A percentile compares a stretch with the other conserved stretches of the same genome.
phyloP scores from a whole-genome alignment of 129 eudicot species.

The Cynara cardunculus region DNA sequence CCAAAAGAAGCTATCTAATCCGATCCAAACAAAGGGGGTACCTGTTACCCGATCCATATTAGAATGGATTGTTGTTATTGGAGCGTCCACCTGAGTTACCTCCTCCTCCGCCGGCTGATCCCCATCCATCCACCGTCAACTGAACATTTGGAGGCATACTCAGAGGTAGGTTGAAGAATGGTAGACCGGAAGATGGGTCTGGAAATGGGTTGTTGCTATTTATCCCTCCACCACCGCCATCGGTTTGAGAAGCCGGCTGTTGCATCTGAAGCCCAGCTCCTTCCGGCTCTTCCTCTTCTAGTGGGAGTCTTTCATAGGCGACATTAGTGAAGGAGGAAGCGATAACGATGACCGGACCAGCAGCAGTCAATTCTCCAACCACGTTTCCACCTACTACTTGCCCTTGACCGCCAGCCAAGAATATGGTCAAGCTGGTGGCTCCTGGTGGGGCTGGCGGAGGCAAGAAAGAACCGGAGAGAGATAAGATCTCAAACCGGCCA shows the following conservation, averaged over 20 bases:
- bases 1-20: slow-evolving; percentile 28
- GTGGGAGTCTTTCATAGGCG: slow-evolving; percentile 42
- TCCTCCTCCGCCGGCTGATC: slow-evolving; percentile 11
- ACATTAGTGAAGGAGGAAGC: slow-evolving; percentile 44
- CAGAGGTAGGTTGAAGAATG: slow-evolving; percentile 41
- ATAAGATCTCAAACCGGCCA: slow-evolving; percentile 43
- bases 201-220: slow-evolving; percentile 33
- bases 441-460: slow-evolving; percentile 51
- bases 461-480: slow-evolving; percentile 37
- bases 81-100: slow-evolving; percentile 26
- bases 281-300: slow-evolving; percentile 37
- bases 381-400: slow-evolving; percentile 47
- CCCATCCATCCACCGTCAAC: slow-evolving; percentile 39
- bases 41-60: slow-evolving; percentile 19
- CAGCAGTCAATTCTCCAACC: slow-evolving; percentile 45
- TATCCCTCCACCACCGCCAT: slow-evolving; percentile 23
- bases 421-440: slow-evolving; percentile 45
- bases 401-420: slow-evolving; percentile 44
- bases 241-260: slow-evolving; percentile 14
- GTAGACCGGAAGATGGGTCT: slow-evolving; percentile 46
- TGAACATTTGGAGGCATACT: slow-evolving; percentile 40
- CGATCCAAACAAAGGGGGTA: slow-evolving; percentile 28
- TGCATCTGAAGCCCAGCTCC: slow-evolving; percentile 37
- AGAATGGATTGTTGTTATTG: slow-evolving; percentile 31
- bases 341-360: slow-evolving; percentile 43